Evolutionary conservation across 2,329 filamentous ascomycete genomes (phyloP).

Genomic region (Cladosporium sp.): DNA sequence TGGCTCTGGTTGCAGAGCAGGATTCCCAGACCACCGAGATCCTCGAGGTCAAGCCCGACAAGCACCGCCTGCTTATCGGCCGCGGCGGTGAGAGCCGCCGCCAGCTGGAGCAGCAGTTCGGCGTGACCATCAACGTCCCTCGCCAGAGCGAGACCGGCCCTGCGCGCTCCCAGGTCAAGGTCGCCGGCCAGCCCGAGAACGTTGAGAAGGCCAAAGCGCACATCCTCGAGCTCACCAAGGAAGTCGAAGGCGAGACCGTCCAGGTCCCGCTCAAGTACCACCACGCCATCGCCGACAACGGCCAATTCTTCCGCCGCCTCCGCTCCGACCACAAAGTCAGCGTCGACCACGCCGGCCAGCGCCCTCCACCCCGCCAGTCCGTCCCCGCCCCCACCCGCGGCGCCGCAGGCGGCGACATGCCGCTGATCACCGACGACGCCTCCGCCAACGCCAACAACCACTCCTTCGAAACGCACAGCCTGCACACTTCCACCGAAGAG

Average conservation of each 20-base stretch:
- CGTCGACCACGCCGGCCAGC: conserved; percentile 82
- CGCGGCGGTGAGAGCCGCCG: conserved; percentile 85
- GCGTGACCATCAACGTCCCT: conserved; percentile 83
- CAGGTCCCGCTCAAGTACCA: conserved; percentile 78
- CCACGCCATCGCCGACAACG: conserved; percentile 80
- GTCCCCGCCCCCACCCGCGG: conserved; percentile 42
- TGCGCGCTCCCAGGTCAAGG: conserved; percentile 78
- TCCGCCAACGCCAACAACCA: conserved; percentile 58
- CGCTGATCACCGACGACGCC: conserved; percentile 85
- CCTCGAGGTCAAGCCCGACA: conserved; percentile 80
- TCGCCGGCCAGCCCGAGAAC: conserved; percentile 71
- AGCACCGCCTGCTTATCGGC: conserved; percentile 88
- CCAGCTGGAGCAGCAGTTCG: conserved; percentile 79
- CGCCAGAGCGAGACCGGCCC: conserved; percentile 67
- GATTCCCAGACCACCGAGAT: conserved; percentile 76
- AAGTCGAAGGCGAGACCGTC: conserved; percentile 84
- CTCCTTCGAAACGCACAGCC: conserved; percentile 79
- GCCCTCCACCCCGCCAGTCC: conserved; percentile 65
- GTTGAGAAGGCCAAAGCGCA: conserved; percentile 85
- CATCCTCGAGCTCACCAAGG: conserved; percentile 73
- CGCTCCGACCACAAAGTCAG: conserved; percentile 83
- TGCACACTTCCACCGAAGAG: conserved; percentile 64
- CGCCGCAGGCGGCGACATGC: conserved; percentile 58
- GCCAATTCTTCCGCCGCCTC: conserved; percentile 88
- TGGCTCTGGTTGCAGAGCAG: conserved; percentile 75